Conservation (phyloP, 176 grass and related monocot species). For the Bolboschoenus planiculmis region DNA sequence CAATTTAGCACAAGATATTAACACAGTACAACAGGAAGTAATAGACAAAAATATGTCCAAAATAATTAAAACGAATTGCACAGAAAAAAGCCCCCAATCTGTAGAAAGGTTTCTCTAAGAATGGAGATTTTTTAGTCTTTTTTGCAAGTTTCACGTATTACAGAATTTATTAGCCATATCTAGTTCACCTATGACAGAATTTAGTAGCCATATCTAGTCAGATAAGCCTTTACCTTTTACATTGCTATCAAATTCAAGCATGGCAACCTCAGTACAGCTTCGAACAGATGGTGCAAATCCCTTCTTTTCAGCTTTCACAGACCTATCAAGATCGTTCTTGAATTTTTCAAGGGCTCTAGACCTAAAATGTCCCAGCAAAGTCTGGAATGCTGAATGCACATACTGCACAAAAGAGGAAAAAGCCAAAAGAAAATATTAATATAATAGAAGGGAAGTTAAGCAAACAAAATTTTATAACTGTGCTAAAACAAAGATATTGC, state of each 20-base stretch:
- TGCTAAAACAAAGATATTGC: background rate
- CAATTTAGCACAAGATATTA: background rate
- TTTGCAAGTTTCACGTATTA: background rate
- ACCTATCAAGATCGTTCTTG: conserved; percentile 58
- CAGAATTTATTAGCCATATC: background rate
- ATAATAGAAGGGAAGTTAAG: background rate
- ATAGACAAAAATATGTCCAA: background rate
- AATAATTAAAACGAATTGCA: background rate
- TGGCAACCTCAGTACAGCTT: conserved; percentile 41
- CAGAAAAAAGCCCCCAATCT: background rate
- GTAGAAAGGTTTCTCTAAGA: too few species aligned
- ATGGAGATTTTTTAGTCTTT: too few species aligned
- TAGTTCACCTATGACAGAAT: background rate
- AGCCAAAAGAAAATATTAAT: conserved; percentile 9
- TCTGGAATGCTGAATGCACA: conserved; percentile 44
- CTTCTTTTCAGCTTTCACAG: conserved; percentile 35
- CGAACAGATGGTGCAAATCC: conserved; percentile 49
- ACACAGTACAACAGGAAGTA: background rate
- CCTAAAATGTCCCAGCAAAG: conserved; percentile 52
- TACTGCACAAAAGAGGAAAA: conserved; percentile 36
- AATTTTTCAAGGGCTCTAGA: conserved; percentile 52
- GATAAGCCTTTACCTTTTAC: conserved; percentile 39
- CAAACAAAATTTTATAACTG: background rate
- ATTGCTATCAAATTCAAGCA: conserved; percentile 48
- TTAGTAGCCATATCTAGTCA: background rate